phyloP scores from a whole-genome alignment of 1,284 basidiomycete species.

The Athelia psychrophila region DNA sequence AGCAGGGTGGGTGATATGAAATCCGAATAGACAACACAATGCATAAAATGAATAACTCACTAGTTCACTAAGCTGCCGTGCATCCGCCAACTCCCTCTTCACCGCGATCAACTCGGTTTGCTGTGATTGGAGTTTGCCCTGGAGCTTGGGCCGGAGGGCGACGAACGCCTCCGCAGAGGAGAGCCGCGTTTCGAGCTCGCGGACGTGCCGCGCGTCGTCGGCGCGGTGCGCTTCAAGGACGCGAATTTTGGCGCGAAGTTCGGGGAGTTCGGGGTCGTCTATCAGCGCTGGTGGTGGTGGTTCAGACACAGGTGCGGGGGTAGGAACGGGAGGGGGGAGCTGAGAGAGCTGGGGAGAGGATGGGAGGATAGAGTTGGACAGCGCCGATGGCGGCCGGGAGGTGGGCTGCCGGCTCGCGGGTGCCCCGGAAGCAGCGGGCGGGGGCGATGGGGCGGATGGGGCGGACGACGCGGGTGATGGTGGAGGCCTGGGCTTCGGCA shows the following conservation, averaged over 20 bases:
- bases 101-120: conserved; percentile 75
- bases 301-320: conserved; percentile 14
- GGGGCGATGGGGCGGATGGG: neutral
- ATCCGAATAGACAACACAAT: too few relatives aligned
- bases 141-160: conserved; percentile 84
- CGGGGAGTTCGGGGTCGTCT: conserved; percentile 69
- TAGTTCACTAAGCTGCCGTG: conserved; percentile 70
- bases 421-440: neutral
- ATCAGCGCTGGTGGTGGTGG: conserved; percentile 8
- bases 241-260: conserved; percentile 80
- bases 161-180: conserved; percentile 84
- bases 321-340: conserved; percentile 16
- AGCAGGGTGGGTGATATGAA: too few relatives aligned
- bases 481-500: neutral
- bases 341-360: conserved; percentile 31
- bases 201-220: conserved; percentile 82
- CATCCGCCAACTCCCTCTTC: conserved; percentile 65
- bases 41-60: too few relatives aligned
- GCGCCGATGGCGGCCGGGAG: neutral
- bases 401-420: neutral
- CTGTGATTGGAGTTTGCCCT: conserved; percentile 80
- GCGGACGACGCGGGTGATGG: neutral
- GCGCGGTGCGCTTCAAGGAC: conserved; percentile 84
- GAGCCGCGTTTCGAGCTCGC: conserved; percentile 82
- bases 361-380: conserved; percentile 31